A percentile compares a stretch with the other conserved stretches of the same genome.
Conservation (phyloP, 768 basidiomycete genomes). For the Tephrocybe sp. region DNA sequence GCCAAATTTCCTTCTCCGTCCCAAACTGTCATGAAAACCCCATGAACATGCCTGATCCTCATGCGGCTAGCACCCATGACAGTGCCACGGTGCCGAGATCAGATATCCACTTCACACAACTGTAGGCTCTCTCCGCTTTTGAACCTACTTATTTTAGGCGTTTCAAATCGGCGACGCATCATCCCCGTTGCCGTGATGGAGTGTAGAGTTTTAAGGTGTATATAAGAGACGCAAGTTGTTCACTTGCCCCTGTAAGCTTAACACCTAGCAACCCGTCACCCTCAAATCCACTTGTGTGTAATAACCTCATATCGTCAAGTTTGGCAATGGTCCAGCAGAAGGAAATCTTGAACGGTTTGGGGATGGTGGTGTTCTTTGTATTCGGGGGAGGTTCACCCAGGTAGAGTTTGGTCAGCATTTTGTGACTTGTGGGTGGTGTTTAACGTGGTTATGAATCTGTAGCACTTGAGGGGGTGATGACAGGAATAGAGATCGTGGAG, state of each 20-base stretch:
- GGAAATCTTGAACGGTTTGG: conserved; percentile 7
- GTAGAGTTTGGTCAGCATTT: too few species aligned
- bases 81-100: too few species aligned
- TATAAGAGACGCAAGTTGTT: background rate
- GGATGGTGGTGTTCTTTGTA: conserved; percentile 12
- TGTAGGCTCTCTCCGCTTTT: background rate
- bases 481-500: too few species aligned
- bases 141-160: background rate
- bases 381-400: too few species aligned
- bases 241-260: background rate
- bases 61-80: too few species aligned
- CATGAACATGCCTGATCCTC: too few species aligned
- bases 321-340: background rate
- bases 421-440: too few species aligned
- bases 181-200: background rate
- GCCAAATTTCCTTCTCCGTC: too few species aligned
- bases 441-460: too few species aligned
- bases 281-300: background rate
- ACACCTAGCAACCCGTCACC: background rate
- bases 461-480: too few species aligned
- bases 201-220: too few species aligned
- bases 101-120: background rate
- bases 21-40: too few species aligned
- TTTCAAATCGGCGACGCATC: background rate
- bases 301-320: background rate